Evolutionary conservation across 1,284 basidiomycete genomes (phyloP), one percentile per base, ranked within the genome.

Genomic region (Lentinus polychrous): DNA sequence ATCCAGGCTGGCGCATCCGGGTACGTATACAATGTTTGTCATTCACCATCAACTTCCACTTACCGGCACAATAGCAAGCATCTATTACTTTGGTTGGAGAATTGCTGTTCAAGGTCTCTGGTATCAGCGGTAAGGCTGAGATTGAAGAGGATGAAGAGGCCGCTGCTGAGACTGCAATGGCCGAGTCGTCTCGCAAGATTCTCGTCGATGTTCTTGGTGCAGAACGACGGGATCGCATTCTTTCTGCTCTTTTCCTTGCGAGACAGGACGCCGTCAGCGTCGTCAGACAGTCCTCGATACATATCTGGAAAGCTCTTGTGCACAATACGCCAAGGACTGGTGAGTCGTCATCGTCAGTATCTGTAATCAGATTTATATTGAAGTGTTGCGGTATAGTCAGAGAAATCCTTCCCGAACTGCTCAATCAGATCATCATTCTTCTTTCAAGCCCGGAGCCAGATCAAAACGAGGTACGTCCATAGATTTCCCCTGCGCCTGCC

Each of bases 271-370:
- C 91, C 22, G 91, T 97, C 58, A 84, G 83, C 43, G 79, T 86
- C 39, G 94, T 99, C 34, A 83, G 96, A 41, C 89, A 94, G 66
- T 83, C 92, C 2, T 92, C 95, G 0, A 83, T 95, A 48, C 93
- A 95, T 55, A 97, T 98, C 55, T 99, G 96, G 96, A 99, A 99
- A 70, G 94, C 91, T 1, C 75, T 99, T 54, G 94, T 99, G 22
- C 82, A 92, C 67, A 99, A 91, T 55, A 91, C 88, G 0, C 89
- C 87, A 8, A 74, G 84, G 50, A 91, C 89, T 57, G 83, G 88
- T 88, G 22, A 15, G 20, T 47, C 40, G 20, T 32, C 10, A 36
- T 4, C 15, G 3, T 27, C 42, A 37, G n/a, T 4, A 12, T 14
- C 6, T 39, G 35, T 10, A 20, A 22, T 20, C 12, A n/a, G 20